Percentiles rank a stretch among this genome's conserved stretches.
phyloP scores from a whole-genome alignment of 2,329 filamentous ascomycete species.

The Cordyceps cicadae region DNA sequence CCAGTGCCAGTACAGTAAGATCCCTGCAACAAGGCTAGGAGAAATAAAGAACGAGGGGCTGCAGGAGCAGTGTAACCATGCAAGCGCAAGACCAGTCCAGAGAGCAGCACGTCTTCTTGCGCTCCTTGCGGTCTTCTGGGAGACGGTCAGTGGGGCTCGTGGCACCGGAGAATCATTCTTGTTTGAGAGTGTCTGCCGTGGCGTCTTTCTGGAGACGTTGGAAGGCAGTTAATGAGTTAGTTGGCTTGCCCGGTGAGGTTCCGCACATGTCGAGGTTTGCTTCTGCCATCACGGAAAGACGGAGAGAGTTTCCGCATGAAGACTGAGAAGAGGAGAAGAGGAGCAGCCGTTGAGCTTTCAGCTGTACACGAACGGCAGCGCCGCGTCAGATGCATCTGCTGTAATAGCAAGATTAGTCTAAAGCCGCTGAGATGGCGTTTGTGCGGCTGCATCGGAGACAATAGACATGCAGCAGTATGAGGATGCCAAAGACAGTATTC shows the following conservation, averaged over 20 bases:
- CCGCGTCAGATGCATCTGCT: background rate
- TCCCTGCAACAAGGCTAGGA: conserved; percentile 9
- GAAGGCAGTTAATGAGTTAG: background rate
- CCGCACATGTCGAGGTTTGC: conserved; percentile 5
- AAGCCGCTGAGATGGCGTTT: background rate
- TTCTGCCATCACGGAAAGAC: background rate
- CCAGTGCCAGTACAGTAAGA: background rate
- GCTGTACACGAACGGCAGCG: background rate
- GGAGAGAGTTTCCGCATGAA: background rate
- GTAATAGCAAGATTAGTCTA: background rate
- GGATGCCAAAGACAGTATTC: too few relatives aligned
- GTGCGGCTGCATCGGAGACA: background rate
- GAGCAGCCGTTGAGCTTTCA: background rate
- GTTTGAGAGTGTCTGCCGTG: conserved; percentile 12
- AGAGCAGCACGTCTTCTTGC: background rate
- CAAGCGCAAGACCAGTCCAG: background rate
- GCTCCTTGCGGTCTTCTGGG: background rate
- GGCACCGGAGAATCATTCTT: conserved; percentile 8
- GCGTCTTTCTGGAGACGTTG: conserved; percentile 11
- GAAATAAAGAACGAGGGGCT: conserved; percentile 7
- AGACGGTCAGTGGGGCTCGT: conserved; percentile 6
- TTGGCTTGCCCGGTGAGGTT: background rate
- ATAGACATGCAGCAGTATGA: too few relatives aligned
- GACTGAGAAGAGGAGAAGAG: background rate
- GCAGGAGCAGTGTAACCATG: conserved; percentile 7